These are phyloP conservation scores for Calophaca sinica DNA, from an alignment of 306 rosid species.

Conservation along the genomic window DNA sequence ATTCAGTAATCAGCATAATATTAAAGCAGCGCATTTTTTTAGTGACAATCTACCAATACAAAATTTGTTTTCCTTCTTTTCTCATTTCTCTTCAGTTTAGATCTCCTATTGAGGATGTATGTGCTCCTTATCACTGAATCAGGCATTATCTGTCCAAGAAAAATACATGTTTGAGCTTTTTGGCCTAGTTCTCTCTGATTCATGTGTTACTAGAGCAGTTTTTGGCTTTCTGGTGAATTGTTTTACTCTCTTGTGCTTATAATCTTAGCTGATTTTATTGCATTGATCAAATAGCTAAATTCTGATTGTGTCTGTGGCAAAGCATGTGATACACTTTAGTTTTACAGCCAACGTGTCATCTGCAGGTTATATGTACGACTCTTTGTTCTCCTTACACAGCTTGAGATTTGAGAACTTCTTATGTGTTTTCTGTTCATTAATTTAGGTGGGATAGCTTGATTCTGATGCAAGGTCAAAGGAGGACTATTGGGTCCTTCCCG, in stretches of 20 bases:
- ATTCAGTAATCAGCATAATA: not conserved
- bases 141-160: not conserved
- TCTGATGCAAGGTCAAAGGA: slow-evolving; percentile 83
- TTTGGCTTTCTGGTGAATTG: not conserved
- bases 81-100: slow-evolving; percentile 1
- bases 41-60: slow-evolving; percentile 1
- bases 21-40: not conserved
- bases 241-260: slow-evolving; percentile 25
- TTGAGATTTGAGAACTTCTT: slow-evolving; percentile 41
- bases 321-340: slow-evolving; percentile 16
- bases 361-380: slow-evolving; percentile 29
- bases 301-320: not conserved
- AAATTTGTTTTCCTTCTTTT: not conserved
- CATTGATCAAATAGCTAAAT: slow-evolving; percentile 7
- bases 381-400: slow-evolving; percentile 35
- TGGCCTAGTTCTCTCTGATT: slow-evolving; percentile 9
- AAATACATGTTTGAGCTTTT: slow-evolving; percentile 6
- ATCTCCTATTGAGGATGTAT: not conserved
- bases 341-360: slow-evolving; percentile 26
- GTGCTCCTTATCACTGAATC: slow-evolving; percentile 13
- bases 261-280: slow-evolving; percentile 11
- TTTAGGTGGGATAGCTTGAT: slow-evolving; percentile 51
- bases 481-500: slow-evolving; percentile 60
- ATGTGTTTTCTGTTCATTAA: slow-evolving; percentile 37
- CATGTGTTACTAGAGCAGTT: slow-evolving; percentile 23